Percentiles rank a stretch among this genome's conserved stretches.
Conservation (phyloP, 75 land plant genomes). For the Ceratopteris richardii region DNA sequence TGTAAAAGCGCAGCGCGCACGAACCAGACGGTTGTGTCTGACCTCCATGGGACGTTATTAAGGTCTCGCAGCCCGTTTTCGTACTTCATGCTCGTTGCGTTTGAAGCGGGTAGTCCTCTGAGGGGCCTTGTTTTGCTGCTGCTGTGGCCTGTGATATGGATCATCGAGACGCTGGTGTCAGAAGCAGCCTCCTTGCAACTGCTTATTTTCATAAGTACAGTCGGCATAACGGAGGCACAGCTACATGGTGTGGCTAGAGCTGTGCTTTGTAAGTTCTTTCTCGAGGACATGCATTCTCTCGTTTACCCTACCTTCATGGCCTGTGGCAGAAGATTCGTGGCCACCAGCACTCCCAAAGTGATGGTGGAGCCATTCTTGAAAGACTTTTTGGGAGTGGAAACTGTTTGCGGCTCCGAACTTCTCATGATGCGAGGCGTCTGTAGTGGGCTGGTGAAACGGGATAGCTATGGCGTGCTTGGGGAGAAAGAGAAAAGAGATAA, state of each 20-base stretch:
- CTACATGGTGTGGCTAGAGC: slow-evolving; percentile 64
- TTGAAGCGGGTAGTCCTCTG: slow-evolving; percentile 56
- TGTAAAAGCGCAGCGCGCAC: slow-evolving; percentile 33
- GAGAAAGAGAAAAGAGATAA: slow-evolving; percentile 47
- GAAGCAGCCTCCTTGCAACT: slow-evolving; percentile 52
- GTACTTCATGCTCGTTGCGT: slow-evolving; percentile 64
- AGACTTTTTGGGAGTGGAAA: slow-evolving; percentile 47
- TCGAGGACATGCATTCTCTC: slow-evolving; percentile 50
- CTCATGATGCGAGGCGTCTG: slow-evolving; percentile 22
- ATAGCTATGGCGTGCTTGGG: slow-evolving; percentile 59
- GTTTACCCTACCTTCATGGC: slow-evolving; percentile 54
- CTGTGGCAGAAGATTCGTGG: slow-evolving; percentile 49
- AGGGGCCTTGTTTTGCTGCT: slow-evolving; percentile 45
- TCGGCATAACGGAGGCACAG: slow-evolving; percentile 37
- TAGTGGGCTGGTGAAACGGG: slow-evolving; percentile 39
- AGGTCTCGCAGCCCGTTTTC: slow-evolving; percentile 60
- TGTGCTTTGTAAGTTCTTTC: slow-evolving; percentile 69
- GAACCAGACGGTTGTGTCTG: slow-evolving; percentile 47
- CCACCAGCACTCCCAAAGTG: slow-evolving; percentile 66
- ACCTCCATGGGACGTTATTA: slow-evolving; percentile 64
- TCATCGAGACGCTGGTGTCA: slow-evolving; percentile 47
- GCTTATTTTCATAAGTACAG: slow-evolving; percentile 49
- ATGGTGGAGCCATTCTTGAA: slow-evolving; percentile 77
- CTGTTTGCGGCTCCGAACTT: slow-evolving; percentile 63
- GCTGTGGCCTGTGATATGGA: slow-evolving; percentile 38